Evolutionary conservation across 495 filamentous ascomycete genomes (phyloP).

Genomic region (Penicillium silybi): DNA sequence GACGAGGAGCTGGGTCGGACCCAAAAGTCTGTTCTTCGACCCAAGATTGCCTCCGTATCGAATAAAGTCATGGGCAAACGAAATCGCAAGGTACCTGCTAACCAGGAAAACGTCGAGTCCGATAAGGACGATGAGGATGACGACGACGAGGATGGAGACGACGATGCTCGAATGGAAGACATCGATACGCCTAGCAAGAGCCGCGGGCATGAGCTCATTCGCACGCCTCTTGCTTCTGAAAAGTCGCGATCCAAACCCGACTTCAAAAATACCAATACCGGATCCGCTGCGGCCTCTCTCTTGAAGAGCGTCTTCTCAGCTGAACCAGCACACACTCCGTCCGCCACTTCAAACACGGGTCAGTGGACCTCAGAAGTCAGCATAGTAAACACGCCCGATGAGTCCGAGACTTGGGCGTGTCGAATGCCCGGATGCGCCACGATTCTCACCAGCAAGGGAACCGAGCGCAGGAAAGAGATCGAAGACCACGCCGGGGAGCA

Average conservation of each 20-base stretch:
- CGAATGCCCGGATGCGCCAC: slow-evolving; percentile 63
- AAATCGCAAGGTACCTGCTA: slow-evolving; percentile 35
- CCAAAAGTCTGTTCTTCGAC: slow-evolving; percentile 51
- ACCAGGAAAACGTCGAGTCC: slow-evolving; percentile 27
- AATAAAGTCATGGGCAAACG: slow-evolving; percentile 45
- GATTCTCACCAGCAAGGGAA: slow-evolving; percentile 55
- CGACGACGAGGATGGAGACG: slow-evolving; percentile 35
- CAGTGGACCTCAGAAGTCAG: slow-evolving; percentile 34
- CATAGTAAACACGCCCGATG: slow-evolving; percentile 19
- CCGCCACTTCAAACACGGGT: slow-evolving; percentile 11
- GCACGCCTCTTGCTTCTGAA: slow-evolving; percentile 39
- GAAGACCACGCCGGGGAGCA: slow-evolving; percentile 62
- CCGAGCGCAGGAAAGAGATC: slow-evolving; percentile 56
- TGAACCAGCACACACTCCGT: slow-evolving; percentile 15
- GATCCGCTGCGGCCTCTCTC: slow-evolving; percentile 26
- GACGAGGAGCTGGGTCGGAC: slow-evolving; percentile 37
- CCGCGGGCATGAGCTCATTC: slow-evolving; percentile 38
- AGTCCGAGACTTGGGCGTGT: slow-evolving; percentile 66
- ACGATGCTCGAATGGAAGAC: slow-evolving; percentile 34
- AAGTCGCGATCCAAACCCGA: slow-evolving; percentile 22
- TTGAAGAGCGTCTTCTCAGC: slow-evolving; percentile 32
- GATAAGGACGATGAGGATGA: slow-evolving; percentile 36
- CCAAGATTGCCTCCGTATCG: slow-evolving; percentile 39
- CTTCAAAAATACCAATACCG: slow-evolving; percentile 32
- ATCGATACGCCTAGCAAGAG: slow-evolving; percentile 46